These are phyloP conservation scores for Cetraspora pellucida DNA, from an alignment of 192 early-diverging fungal genomes.

Conservation along the genomic window DNA sequence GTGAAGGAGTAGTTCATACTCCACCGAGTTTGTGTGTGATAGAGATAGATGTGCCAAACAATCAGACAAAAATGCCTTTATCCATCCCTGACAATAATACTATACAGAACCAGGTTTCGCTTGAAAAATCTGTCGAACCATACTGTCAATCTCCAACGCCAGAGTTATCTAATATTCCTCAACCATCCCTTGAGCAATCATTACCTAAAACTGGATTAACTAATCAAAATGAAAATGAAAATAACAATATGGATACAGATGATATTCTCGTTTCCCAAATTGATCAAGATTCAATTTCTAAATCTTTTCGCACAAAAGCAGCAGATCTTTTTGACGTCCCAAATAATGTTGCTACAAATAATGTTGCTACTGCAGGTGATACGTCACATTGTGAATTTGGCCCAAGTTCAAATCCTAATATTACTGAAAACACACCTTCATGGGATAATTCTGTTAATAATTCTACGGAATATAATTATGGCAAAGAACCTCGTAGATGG, in stretches of 20 bases:
- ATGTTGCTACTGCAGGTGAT: neutral
- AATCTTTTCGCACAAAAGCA: neutral
- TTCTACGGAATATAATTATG: slow-evolving; percentile 2
- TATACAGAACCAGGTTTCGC: neutral
- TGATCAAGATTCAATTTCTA: neutral
- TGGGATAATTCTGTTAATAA: neutral
- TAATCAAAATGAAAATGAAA: neutral
- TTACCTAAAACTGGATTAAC: neutral
- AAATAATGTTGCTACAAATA: slow-evolving; percentile 6
- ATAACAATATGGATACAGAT: slow-evolving; percentile 20
- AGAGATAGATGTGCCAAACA: neutral
- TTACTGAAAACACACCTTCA: neutral
- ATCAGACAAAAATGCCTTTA: slow-evolving; percentile 19
- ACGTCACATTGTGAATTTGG: neutral
- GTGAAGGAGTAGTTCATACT: slow-evolving; percentile 23
- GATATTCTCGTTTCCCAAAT: neutral
- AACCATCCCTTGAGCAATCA: neutral
- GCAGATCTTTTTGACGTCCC: neutral
- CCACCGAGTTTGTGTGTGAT: neutral
- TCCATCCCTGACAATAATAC: slow-evolving; percentile 2
- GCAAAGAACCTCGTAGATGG: slow-evolving; percentile 25
- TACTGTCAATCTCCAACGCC: neutral
- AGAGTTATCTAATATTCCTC: neutral
- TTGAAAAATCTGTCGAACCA: neutral
- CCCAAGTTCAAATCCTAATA: neutral